Conservation (phyloP, 2,329 filamentous ascomycete species). For the Fusarium globosum region DNA sequence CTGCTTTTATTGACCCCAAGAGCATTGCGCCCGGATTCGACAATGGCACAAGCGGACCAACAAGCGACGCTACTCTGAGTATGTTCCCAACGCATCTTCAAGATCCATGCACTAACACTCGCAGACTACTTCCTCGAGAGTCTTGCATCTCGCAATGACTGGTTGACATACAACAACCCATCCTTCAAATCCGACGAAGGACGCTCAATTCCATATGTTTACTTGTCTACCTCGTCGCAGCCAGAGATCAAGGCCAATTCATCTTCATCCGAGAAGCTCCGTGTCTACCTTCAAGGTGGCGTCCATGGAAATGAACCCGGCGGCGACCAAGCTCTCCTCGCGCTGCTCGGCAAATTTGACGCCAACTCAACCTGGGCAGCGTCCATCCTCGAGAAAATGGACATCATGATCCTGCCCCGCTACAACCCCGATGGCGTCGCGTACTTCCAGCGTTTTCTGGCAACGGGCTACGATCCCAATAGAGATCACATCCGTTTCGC, state of each 20-base stretch:
- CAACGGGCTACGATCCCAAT: constrained; percentile 45
- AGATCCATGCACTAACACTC: background rate
- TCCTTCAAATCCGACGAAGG: constrained; percentile 39
- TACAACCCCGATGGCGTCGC: constrained; percentile 47
- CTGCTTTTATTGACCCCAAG: constrained; percentile 39
- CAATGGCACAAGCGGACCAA: constrained; percentile 47
- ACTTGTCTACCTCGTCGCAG: constrained; percentile 17
- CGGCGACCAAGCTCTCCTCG: constrained; percentile 44
- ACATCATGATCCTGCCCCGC: constrained; percentile 45
- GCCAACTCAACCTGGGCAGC: constrained; percentile 42
- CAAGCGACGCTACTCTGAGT: constrained; percentile 32
- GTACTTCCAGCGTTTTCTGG: constrained; percentile 45
- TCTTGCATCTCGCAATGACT: constrained; percentile 36
- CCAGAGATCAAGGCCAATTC: constrained; percentile 28
- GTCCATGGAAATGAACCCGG: constrained; percentile 47
- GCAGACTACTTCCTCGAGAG: constrained; percentile 38
- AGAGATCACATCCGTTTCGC: constrained; percentile 45
- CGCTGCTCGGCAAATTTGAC: constrained; percentile 44
- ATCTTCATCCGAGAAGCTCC: constrained; percentile 34
- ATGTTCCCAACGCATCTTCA: background rate
- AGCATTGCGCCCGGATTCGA: constrained; percentile 41
- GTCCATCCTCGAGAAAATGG: constrained; percentile 42
- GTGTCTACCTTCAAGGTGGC: constrained; percentile 44
- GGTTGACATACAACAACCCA: constrained; percentile 41
- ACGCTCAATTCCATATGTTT: constrained; percentile 39